Evolutionary conservation across 179 eudicot genomes (phyloP).

Genomic region (Camellia oleifera): DNA sequence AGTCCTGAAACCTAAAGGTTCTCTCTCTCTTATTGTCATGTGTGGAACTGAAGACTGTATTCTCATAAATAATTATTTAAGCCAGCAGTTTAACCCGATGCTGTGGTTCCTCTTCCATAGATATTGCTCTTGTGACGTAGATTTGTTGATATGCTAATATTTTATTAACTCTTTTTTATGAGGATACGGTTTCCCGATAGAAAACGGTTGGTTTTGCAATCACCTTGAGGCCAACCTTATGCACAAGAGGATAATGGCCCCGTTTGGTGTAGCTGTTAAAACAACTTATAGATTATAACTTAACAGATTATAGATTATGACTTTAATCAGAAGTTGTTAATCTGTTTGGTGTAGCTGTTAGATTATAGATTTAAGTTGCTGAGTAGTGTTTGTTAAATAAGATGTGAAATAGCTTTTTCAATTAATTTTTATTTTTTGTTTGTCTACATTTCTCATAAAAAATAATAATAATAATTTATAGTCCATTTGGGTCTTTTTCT

Average conservation of each 20-base stretch:
- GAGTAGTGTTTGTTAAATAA: no score
- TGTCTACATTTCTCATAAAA: no score
- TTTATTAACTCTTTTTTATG: neutral
- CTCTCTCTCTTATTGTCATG: neutral
- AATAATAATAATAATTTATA: no score
- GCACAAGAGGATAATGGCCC: neutral
- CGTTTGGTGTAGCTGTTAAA: no score
- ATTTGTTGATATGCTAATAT: neutral
- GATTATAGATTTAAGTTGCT: no score
- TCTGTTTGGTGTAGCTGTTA: no score
- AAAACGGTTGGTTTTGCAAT: neutral
- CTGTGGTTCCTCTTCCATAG: neutral
- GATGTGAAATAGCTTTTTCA: no score
- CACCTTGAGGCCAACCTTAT: neutral
- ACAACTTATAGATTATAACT: no score
- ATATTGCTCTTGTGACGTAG: neutral
- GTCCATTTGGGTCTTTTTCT: no score
- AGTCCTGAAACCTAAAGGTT: constrained; percentile 53
- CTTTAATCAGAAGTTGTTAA: no score
- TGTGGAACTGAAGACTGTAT: neutral
- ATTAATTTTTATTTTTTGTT: no score
- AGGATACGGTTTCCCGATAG: neutral
- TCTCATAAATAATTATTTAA: neutral
- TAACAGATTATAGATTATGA: no score
- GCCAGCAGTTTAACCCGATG: neutral